Evolutionary conservation across 805 yeast genomes (phyloP).

Genomic region (Candida insectorum): DNA sequence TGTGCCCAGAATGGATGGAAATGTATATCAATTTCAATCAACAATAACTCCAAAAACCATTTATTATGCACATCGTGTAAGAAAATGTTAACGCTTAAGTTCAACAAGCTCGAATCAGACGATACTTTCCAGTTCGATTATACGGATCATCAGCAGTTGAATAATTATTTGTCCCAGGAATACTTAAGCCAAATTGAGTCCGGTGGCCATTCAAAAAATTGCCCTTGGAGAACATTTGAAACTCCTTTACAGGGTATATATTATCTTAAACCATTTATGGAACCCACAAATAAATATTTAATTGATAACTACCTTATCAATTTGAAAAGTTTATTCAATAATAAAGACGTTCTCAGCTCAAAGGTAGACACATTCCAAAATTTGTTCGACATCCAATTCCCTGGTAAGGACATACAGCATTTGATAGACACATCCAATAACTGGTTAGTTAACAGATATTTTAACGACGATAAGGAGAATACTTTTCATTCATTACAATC

Average conservation of each 20-base stretch:
- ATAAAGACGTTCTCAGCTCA: constrained; percentile 8
- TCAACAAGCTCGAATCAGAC: too few relatives aligned
- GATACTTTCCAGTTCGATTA: constrained; percentile 14
- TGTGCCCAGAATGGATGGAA: constrained; percentile 56
- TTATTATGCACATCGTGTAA: constrained; percentile 33
- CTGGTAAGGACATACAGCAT: constrained; percentile 12
- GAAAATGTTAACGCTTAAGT: constrained; percentile 25
- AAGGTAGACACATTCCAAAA: constrained; percentile 5
- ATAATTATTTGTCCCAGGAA: constrained; percentile 18
- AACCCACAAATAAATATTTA: constrained; percentile 25
- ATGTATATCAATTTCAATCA: constrained; percentile 31
- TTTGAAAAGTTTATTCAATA: constrained; percentile 27
- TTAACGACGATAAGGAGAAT: constrained; percentile 35
- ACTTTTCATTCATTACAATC: constrained; percentile 16
- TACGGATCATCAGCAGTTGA: constrained; percentile 22
- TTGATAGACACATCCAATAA: constrained; percentile 21
- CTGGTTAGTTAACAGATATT: constrained; percentile 30
- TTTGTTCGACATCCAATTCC: not conserved
- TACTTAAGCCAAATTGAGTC: constrained; percentile 23
- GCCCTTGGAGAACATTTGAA: constrained; percentile 37
- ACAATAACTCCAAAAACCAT: constrained; percentile 24
- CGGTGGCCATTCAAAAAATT: constrained; percentile 26
- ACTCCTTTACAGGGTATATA: constrained; percentile 32
- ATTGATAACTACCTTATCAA: constrained; percentile 25
- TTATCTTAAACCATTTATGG: constrained; percentile 31